phyloP scores from a whole-genome alignment of 176 grass and related monocot species.

The Lolium multiflorum region DNA sequence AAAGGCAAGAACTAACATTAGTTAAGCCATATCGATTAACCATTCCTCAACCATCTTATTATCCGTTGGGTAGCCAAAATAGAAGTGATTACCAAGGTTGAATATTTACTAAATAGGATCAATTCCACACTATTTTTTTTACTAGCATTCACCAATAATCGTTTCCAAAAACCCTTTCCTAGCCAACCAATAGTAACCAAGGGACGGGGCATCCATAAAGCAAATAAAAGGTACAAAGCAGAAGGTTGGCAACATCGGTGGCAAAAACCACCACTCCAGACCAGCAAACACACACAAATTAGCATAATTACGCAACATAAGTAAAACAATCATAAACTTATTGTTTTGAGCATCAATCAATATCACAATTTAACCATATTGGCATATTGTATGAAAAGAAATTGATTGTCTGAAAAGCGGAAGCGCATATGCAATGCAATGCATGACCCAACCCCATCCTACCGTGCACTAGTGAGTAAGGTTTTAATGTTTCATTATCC shows the following conservation, averaged over 20 bases:
- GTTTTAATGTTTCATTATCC: not conserved
- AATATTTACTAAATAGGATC: too few species aligned
- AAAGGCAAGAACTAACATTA: too few species aligned
- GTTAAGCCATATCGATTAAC: too few species aligned
- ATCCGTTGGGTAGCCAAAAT: too few species aligned
- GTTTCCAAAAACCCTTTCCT: not conserved
- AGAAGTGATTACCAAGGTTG: too few species aligned
- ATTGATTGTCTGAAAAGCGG: not conserved
- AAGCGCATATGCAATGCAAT: not conserved
- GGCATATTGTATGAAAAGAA: not conserved
- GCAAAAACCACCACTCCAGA: not conserved
- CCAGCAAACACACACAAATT: not conserved
- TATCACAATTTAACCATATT: not conserved
- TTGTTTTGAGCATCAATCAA: not conserved
- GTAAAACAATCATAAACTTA: not conserved
- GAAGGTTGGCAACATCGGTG: not conserved
- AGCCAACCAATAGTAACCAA: not conserved
- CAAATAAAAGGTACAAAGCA: not conserved
- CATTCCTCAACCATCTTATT: too few species aligned
- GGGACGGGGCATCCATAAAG: not conserved
- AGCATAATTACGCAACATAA: not conserved
- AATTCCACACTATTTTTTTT: too few species aligned
- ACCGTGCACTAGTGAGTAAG: not conserved
- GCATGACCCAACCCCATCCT: not conserved
- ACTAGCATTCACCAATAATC: too few species aligned